These are phyloP conservation scores for Alternaria sp. DNA, from an alignment of 2,329 filamentous ascomycete species.

Conservation along the genomic window DNA sequence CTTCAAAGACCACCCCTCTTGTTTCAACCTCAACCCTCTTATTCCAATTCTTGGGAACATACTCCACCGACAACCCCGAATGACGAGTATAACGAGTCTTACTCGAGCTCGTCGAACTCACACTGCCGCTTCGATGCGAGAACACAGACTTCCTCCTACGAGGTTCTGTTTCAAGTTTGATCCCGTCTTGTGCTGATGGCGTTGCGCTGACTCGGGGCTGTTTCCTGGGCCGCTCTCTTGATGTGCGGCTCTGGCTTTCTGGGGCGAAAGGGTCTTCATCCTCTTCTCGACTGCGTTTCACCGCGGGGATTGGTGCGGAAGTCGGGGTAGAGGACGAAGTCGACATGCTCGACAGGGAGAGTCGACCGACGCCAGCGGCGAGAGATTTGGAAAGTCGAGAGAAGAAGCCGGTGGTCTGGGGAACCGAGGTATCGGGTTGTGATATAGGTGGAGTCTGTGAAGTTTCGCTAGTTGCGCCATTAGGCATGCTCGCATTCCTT, in stretches of 20 bases:
- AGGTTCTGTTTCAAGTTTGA: background rate
- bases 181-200: too few relatives aligned
- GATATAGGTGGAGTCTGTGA: background rate
- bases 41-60: slow-evolving; percentile 19
- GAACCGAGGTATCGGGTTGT: background rate
- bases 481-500: background rate
- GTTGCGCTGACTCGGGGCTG: background rate
- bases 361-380: background rate
- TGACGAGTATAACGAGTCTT: slow-evolving; percentile 19
- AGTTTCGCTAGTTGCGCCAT: too few relatives aligned
- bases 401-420: background rate
- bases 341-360: background rate
- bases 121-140: background rate
- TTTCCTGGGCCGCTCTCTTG: background rate
- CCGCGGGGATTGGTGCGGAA: background rate
- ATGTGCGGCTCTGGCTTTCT: background rate
- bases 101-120: background rate
- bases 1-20: background rate
- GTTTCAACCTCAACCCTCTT: slow-evolving; percentile 2
- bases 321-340: background rate
- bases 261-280: background rate
- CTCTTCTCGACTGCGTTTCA: slow-evolving; percentile 1
- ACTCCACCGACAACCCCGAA: slow-evolving; percentile 18
- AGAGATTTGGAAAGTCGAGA: background rate
- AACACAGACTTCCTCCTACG: background rate